Conservation (phyloP, 2,329 filamentous ascomycete genomes). For the Blastomyces parvus region DNA sequence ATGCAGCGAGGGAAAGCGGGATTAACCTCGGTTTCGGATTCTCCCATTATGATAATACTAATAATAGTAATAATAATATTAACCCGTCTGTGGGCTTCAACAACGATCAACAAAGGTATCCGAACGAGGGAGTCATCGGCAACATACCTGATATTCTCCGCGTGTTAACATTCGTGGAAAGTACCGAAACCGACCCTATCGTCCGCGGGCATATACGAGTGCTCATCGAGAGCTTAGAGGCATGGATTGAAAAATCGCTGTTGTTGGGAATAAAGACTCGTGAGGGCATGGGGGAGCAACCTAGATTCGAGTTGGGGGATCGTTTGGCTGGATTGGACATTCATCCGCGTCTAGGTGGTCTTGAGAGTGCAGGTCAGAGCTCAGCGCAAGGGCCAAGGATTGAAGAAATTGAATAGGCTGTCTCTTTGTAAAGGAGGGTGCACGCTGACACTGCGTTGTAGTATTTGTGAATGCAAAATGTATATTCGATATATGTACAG, state of each 20-base stretch:
- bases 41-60: slow-evolving; percentile 19
- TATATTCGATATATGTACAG: background rate
- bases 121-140: slow-evolving; percentile 23
- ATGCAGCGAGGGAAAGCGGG: slow-evolving; percentile 26
- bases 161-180: slow-evolving; percentile 30
- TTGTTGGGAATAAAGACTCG: slow-evolving; percentile 30
- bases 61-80: background rate
- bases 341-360: slow-evolving; percentile 21
- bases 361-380: slow-evolving; percentile 16
- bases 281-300: slow-evolving; percentile 14
- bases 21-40: slow-evolving; percentile 33
- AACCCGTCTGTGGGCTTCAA: background rate
- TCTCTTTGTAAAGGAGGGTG: background rate
- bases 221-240: slow-evolving; percentile 35
- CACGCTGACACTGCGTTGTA: background rate
- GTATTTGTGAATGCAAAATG: background rate
- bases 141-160: slow-evolving; percentile 33
- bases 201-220: slow-evolving; percentile 33
- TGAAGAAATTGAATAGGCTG: slow-evolving; percentile 34
- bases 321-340: slow-evolving; percentile 31
- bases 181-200: slow-evolving; percentile 30
- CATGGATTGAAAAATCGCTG: slow-evolving; percentile 36
- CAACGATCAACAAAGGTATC: slow-evolving; percentile 8
- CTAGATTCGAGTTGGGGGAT: slow-evolving; percentile 29
- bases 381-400: slow-evolving; percentile 25